Evolutionary conservation across 2,329 filamentous ascomycete genomes (phyloP).

Genomic region (Clarireedia paspali): DNA sequence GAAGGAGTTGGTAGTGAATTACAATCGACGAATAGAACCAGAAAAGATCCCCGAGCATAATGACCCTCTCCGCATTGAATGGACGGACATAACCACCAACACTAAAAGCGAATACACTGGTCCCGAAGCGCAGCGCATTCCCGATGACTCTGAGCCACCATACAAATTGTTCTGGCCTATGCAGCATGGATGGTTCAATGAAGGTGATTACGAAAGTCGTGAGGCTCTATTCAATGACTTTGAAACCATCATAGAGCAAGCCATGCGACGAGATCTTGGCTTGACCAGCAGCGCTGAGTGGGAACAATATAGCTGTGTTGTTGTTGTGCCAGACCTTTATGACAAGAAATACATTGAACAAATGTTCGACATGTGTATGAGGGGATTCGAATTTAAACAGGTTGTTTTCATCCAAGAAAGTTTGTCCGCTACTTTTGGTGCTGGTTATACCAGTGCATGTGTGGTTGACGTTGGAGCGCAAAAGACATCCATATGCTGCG

Average conservation of each 20-base stretch:
- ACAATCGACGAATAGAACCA: slow-evolving; percentile 75
- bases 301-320: slow-evolving; percentile 90
- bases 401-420: slow-evolving; percentile 96
- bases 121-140: slow-evolving; percentile 73
- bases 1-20: slow-evolving; percentile 90
- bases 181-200: slow-evolving; percentile 79
- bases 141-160: slow-evolving; percentile 79
- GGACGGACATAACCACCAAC: slow-evolving; percentile 71
- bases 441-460: slow-evolving; percentile 87
- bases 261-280: slow-evolving; percentile 77
- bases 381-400: slow-evolving; percentile 80
- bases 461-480: slow-evolving; percentile 95
- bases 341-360: slow-evolving; percentile 88
- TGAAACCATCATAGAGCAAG: slow-evolving; percentile 77
- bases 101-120: slow-evolving; percentile 60
- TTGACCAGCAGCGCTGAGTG: slow-evolving; percentile 72
- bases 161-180: slow-evolving; percentile 94
- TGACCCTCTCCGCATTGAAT: slow-evolving; percentile 86
- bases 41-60: slow-evolving; percentile 92
- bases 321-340: slow-evolving; percentile 93
- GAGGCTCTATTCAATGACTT: slow-evolving; percentile 81
- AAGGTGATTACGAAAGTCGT: slow-evolving; percentile 75
- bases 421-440: slow-evolving; percentile 88
- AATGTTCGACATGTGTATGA: slow-evolving; percentile 76
- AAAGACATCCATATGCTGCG: slow-evolving; percentile 94